These are phyloP conservation scores for Cladosporium velox DNA, from an alignment of 2,329 filamentous ascomycete species.

Conservation along the genomic window DNA sequence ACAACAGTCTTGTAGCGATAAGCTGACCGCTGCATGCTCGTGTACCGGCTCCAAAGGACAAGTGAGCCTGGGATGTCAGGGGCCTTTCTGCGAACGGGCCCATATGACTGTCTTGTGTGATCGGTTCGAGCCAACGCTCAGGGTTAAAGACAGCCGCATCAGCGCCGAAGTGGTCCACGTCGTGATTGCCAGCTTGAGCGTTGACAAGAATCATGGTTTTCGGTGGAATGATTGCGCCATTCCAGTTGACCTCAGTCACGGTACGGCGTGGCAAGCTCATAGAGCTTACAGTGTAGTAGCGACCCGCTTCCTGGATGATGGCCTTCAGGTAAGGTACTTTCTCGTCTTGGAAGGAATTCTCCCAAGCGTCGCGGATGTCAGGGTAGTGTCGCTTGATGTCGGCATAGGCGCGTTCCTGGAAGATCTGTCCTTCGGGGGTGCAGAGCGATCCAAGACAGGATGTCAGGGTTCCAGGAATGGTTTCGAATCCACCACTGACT, in stretches of 20 bases:
- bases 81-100: conserved; percentile 27
- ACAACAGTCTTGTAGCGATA: conserved; percentile 54
- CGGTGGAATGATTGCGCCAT: conserved; percentile 53
- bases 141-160: conserved; percentile 52
- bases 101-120: conserved; percentile 36
- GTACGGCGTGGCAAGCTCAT: conserved; percentile 58
- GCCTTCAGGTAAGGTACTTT: conserved; percentile 51
- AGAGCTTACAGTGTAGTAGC: conserved; percentile 56
- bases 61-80: conserved; percentile 38
- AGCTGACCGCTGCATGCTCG: conserved; percentile 55
- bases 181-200: conserved; percentile 57
- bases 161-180: conserved; percentile 52
- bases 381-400: conserved; percentile 55
- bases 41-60: conserved; percentile 56
- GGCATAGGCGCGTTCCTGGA: conserved; percentile 55
- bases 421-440: conserved; percentile 51
- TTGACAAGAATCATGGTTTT: conserved; percentile 59
- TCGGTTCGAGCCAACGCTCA: conserved; percentile 49
- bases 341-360: conserved; percentile 47
- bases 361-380: conserved; percentile 51
- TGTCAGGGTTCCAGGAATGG: conserved; percentile 56
- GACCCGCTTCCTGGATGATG: conserved; percentile 55
- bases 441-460: conserved; percentile 54
- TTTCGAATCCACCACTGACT: conserved; percentile 58
- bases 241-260: conserved; percentile 53